Base-by-base conservation (phyloP, 805 yeast genomes). In the Saccharomycopsis olivae region DNA sequence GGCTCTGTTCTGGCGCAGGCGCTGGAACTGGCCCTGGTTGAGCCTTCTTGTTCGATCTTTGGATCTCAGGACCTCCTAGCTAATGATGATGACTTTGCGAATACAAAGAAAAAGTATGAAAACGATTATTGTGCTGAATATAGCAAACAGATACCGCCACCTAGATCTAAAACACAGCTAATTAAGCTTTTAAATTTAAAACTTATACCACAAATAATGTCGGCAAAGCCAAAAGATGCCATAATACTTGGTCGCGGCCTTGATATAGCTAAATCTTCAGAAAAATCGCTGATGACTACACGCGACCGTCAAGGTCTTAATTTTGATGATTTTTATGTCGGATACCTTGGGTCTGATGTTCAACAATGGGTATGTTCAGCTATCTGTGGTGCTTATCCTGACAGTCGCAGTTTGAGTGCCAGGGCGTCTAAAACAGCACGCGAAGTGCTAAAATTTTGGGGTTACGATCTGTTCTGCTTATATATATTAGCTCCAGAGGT, bases 401-500 rank as follows among this genome's bases (percentile, higher is more conserved):
- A 18, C 8, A 13, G 21, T 10, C n/a, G 16, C 30, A 29, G 15
- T 9, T 20, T 20, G 5, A 15, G 16, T 17, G 20, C 6, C 25
- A 8, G 10, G 10, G 25, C 6, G 10, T 8, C 6, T 23, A 23
- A 6, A 8, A 6, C 10, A 23, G n/a, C 32, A n/a, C 29, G 16
- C 14, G 27, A 37, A 19, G 36, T 37, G 24, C 13, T 36, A 6
- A 16, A 20, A 9, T 45, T 38, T 29, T 29, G 41, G 41, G 40
- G 40, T 18, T 11, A 15, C 2, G 47, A 48, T 18, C 41, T 41
- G n/a, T 44, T 44, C 23, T 31, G 21, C 6, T 38, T 44, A 19
- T 41, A 41, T 18, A 29, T 44, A 9, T 29, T 44, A 19, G 32
- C 42, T 9, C 45, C 45, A 17, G 47, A 44, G 24, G 32, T 44